Conservation (phyloP, 805 yeast species). For the Zygosaccharomyces bailii region DNA sequence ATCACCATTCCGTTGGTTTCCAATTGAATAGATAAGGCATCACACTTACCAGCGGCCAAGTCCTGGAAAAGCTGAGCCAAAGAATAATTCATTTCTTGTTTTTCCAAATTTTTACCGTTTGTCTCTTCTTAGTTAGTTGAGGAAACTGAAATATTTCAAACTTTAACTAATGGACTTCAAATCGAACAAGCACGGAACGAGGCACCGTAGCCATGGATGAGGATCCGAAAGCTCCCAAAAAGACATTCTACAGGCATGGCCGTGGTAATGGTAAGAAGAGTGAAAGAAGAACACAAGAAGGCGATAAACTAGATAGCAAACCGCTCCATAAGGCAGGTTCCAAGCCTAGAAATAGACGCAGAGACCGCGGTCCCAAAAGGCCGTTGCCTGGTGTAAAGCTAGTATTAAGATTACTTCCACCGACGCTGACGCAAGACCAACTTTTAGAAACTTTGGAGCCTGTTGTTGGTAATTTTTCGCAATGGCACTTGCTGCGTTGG, state of each 20-base stretch:
- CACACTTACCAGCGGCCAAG: conserved; percentile 17
- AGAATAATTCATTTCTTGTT: conserved; percentile 12
- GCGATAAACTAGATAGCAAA: conserved; percentile 2
- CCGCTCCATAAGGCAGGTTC: conserved; percentile 6
- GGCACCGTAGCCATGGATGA: conserved; percentile 7
- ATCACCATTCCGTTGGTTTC: conserved; percentile 31
- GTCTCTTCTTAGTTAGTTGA: not conserved
- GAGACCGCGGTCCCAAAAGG: conserved; percentile 13
- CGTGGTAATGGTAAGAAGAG: conserved; percentile 4
- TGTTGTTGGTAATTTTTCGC: conserved; percentile 19
- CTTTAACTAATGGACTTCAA: not conserved
- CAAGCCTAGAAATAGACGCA: conserved; percentile 8
- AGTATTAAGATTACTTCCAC: conserved; percentile 45
- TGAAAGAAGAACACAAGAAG: conserved; percentile 5
- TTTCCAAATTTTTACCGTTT: not conserved
- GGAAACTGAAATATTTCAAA: not conserved
- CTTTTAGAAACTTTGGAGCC: conserved; percentile 32
- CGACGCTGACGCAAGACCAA: conserved; percentile 37
- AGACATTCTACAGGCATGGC: not conserved
- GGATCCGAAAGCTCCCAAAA: conserved; percentile 4
- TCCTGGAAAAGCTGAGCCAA: conserved; percentile 22
- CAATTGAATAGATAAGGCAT: conserved; percentile 32
- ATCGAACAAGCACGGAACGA: not conserved
- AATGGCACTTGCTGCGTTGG: conserved; percentile 33
- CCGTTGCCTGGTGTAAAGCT: conserved; percentile 24